Percentiles rank a stretch among this genome's conserved stretches.
Conservation (phyloP, 352 stramenopile genomes). For the Detonula confervacea region DNA sequence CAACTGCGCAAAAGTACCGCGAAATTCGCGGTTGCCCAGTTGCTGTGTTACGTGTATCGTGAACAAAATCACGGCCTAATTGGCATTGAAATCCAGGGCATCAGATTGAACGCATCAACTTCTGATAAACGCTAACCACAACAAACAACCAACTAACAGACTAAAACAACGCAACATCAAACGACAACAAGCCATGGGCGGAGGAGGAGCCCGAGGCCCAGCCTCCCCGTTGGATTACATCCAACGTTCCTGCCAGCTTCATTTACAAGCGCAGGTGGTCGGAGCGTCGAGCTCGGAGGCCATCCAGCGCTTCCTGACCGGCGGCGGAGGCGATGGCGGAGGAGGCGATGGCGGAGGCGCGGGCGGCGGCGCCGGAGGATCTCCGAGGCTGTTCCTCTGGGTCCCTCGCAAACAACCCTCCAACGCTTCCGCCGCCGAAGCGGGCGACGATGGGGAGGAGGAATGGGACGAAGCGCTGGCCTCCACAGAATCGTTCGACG, state of each 20-base stretch:
- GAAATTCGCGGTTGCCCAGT: too few species aligned
- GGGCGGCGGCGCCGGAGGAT: too few species aligned
- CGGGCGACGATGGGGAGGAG: not conserved
- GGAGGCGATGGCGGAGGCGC: not conserved
- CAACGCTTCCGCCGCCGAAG: not conserved
- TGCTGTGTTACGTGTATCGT: too few species aligned
- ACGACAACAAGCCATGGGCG: slow-evolving; percentile 7
- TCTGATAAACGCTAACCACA: too few species aligned
- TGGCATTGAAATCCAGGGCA: too few species aligned
- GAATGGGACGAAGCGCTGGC: slow-evolving; percentile 51
- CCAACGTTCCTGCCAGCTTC: slow-evolving; percentile 48
- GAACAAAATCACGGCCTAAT: too few species aligned
- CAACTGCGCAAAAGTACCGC: too few species aligned
- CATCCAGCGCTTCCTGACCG: slow-evolving; percentile 47
- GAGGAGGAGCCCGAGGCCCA: not conserved
- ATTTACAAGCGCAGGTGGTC: slow-evolving; percentile 36
- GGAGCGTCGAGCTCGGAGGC: slow-evolving; percentile 16
- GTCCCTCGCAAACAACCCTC: slow-evolving; percentile 22
- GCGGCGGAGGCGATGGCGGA: not conserved
- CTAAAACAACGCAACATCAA: not conserved
- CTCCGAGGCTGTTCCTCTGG: slow-evolving; percentile 56
- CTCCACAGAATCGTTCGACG: slow-evolving; percentile 56
- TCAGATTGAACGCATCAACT: too few species aligned
- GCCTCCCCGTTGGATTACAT: slow-evolving; percentile 55
- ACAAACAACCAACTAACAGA: not conserved